Percentiles rank a stretch among this genome's conserved stretches.
Evolutionary conservation across 2,329 filamentous ascomycete species (phyloP).

Genomic region (Tolypocladium nubicola): DNA sequence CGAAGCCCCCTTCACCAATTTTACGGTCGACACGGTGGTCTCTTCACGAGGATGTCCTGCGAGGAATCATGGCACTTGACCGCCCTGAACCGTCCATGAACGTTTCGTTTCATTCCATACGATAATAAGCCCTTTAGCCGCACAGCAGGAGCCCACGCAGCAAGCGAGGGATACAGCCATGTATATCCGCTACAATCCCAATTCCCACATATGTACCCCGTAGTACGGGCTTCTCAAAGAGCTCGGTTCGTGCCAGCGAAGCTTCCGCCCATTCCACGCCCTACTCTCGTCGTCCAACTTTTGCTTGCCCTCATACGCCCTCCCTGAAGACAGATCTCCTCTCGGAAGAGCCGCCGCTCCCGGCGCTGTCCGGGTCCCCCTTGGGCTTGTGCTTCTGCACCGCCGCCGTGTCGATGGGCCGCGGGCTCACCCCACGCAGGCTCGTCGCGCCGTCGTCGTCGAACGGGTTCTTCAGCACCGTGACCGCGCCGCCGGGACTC

Average conservation of each 20-base stretch:
- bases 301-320: constrained; percentile 39
- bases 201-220: too few species aligned
- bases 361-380: constrained; percentile 25
- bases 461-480: constrained; percentile 50
- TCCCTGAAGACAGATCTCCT: constrained; percentile 61
- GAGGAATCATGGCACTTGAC: too few species aligned
- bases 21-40: too few species aligned
- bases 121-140: too few species aligned
- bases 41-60: too few species aligned
- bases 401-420: constrained; percentile 51
- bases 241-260: not conserved
- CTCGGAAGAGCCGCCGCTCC: constrained; percentile 55
- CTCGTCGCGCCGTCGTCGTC: constrained; percentile 57
- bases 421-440: constrained; percentile 63
- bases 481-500: constrained; percentile 23
- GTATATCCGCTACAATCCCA: too few species aligned
- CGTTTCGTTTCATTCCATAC: too few species aligned
- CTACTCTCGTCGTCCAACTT: not conserved
- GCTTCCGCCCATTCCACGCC: not conserved
- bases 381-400: constrained; percentile 12
- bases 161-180: too few species aligned
- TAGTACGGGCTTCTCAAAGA: too few species aligned
- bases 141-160: too few species aligned
- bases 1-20: too few species aligned
- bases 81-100: too few species aligned